phyloP scores from a whole-genome alignment of 768 basidiomycete species.

The Lyophyllum semitale region DNA sequence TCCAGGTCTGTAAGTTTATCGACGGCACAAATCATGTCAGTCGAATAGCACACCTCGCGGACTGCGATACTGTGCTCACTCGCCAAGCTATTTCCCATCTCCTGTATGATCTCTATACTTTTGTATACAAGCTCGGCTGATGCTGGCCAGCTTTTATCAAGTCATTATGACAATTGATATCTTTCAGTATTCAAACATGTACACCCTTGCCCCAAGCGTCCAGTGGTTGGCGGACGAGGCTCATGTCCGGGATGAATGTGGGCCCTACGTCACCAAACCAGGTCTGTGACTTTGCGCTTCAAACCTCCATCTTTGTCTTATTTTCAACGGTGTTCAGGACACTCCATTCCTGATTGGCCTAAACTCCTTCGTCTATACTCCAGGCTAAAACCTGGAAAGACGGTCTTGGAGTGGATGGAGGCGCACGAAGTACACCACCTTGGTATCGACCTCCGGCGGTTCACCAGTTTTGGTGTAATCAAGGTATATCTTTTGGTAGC shows the following conservation, averaged over 20 bases:
- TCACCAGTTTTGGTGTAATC: slow-evolving; percentile 96
- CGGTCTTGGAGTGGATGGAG: slow-evolving; percentile 88
- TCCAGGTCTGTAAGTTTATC: slow-evolving; percentile 75
- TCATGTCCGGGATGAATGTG: slow-evolving; percentile 89
- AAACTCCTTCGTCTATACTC: slow-evolving; percentile 86
- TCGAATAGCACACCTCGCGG: slow-evolving; percentile 88
- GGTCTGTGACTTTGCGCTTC: slow-evolving; percentile 37
- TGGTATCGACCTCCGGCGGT: slow-evolving; percentile 91
- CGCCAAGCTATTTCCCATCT: slow-evolving; percentile 90
- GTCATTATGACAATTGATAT: slow-evolving; percentile 97
- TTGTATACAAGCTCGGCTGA: slow-evolving; percentile 9
- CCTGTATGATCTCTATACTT: slow-evolving; percentile 53
- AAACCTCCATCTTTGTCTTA: background rate
- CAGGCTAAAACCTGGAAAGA: slow-evolving; percentile 78
- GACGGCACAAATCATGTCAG: slow-evolving; percentile 92
- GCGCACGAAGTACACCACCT: slow-evolving; percentile 64
- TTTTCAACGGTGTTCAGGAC: slow-evolving; percentile 37
- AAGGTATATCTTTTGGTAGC: slow-evolving; percentile 56
- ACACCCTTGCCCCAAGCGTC: slow-evolving; percentile 84
- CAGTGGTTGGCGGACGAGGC: slow-evolving; percentile 85
- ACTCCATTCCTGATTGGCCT: slow-evolving; percentile 80
- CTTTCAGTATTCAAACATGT: slow-evolving; percentile 98
- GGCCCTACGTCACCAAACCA: slow-evolving; percentile 83
- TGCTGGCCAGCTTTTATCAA: slow-evolving; percentile 77
- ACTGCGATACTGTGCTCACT: slow-evolving; percentile 82